Base-by-base conservation (phyloP, 2,329 filamentous ascomycete species). In the Hypoxylon sp. region DNA sequence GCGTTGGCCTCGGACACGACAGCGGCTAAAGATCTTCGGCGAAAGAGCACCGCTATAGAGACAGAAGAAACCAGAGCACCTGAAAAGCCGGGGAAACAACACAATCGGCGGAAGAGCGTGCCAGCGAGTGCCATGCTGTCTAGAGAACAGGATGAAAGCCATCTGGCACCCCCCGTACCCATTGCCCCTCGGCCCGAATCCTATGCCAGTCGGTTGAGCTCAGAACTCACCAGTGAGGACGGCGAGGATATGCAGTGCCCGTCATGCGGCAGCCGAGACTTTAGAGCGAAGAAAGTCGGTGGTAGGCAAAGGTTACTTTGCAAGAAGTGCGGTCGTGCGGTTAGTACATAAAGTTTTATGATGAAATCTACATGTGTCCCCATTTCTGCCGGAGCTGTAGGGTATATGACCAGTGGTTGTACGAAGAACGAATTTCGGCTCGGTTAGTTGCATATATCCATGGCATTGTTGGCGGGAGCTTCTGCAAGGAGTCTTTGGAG, bases 221-320 rank as follows among this genome's bases (percentile, higher is more conserved):
- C 86, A 68, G 87, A 89, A 70, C 81, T 82, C 63, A 80, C 79
- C 2, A 83, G 81, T 7, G 84, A 84, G 19, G 83, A 83, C 19
- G 82, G 79, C 14, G 82, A 84, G 55, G 80, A 83, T 36, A 77
- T 87, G 70, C 82, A 78, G 23, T 92, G 90, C 73, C 80, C 82
- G 21, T 84, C 83, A 65, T 93, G 91, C 73, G 84, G 85, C 3
- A 84, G 86, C 1, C 84, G 79, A 19, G 87, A 89, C 65, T 93
- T 93, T 71, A 87, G 87, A 69, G 86, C 86, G 1, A 87, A 85
- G 70, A 87, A 85, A 65, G 80, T 84, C 3, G 83, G 81, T 28
- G 84, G 84, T 6, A 82, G 81, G 57, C 86, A 88, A 75, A 83
- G 82, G 65, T 78, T 92, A 69, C 83, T 89, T n/a, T 93, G 90